Base-by-base conservation (phyloP, 2,329 filamentous ascomycete species). In the Remersonia thermophila region DNA sequence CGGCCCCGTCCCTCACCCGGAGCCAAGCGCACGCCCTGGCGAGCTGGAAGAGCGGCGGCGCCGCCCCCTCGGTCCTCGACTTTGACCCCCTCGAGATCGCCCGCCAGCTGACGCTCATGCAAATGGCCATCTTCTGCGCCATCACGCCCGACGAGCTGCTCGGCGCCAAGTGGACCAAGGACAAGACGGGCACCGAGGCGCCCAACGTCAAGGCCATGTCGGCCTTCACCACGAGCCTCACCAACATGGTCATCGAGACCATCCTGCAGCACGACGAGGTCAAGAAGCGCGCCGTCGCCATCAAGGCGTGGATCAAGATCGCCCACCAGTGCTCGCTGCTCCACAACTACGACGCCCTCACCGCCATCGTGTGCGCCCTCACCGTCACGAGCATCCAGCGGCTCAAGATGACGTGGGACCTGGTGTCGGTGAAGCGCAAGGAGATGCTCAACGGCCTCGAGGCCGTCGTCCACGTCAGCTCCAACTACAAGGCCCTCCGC, bases 251-350 rank as follows among this genome's bases (percentile, higher is more conserved):
- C 9, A 83, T 85, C 0, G 89, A 96, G 54, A 93, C 83, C 0
- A 93, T 98, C 49, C 71, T 98, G 11, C 77, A 83, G 38, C 72
- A 85, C 39, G 72, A 83, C n/a, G 91, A 96, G 55, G 77, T 81
- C 17, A 96, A 96, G 71, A 93, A 89, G 64, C 77, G 91, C 17
- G 89, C 91, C 1, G 64, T 73, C 2, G 75, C 86, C 35, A 91
- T 98, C 62, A 96, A 98, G 64, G 87, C 96, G 50, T 98, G 91
- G 91, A 83, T 95, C 55, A 98, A 96, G 66, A 78, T 96, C 48
- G 85, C 84, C 1, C 72, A 81, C 49, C 83, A 83, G 50, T 93
- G 85, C 47, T 66, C 93, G 4, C 83, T 91, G 51, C 70, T 96
- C 17, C 81, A 91, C 62, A 98, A 98, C 61, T 98, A 95, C 50